These are phyloP conservation scores for Diplocarpon mali DNA, from an alignment of 2,329 filamentous ascomycete species.

Conservation along the genomic window DNA sequence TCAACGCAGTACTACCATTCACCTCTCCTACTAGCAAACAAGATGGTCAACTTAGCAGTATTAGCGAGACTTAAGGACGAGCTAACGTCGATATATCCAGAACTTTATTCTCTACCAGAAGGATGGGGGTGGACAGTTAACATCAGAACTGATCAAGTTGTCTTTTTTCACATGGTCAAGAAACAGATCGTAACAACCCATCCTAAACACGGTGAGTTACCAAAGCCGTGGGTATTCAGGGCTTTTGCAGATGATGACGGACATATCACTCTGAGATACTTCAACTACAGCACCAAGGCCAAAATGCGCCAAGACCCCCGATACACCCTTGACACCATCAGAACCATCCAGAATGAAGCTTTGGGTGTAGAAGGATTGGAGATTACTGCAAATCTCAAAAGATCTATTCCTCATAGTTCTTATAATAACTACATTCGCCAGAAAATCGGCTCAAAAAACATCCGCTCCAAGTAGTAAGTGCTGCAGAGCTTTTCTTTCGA, in stretches of 20 bases:
- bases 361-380: neutral
- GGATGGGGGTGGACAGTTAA: constrained; percentile 4
- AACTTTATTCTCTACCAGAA: constrained; percentile 8
- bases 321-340: neutral
- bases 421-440: constrained; percentile 3
- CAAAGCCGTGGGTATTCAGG: constrained; percentile 1
- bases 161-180: neutral
- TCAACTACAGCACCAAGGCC: constrained; percentile 8
- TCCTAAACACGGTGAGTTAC: neutral
- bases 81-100: constrained; percentile 2
- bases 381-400: constrained; percentile 2
- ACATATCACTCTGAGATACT: constrained; percentile 6
- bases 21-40: too few species aligned
- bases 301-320: constrained; percentile 8
- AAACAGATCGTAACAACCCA: neutral
- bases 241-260: neutral
- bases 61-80: neutral
- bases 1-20: too few species aligned
- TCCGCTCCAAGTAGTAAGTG: constrained; percentile 10
- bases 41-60: too few species aligned
- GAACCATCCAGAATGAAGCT: constrained; percentile 5
- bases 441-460: constrained; percentile 6
- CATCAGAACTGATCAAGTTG: constrained; percentile 2
- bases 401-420: neutral
- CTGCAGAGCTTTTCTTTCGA: too few species aligned